Percentiles rank a stretch among this genome's conserved stretches.
These are phyloP conservation scores for Penicillium manginii DNA, from an alignment of 495 filamentous ascomycete genomes.

Conservation along the genomic window DNA sequence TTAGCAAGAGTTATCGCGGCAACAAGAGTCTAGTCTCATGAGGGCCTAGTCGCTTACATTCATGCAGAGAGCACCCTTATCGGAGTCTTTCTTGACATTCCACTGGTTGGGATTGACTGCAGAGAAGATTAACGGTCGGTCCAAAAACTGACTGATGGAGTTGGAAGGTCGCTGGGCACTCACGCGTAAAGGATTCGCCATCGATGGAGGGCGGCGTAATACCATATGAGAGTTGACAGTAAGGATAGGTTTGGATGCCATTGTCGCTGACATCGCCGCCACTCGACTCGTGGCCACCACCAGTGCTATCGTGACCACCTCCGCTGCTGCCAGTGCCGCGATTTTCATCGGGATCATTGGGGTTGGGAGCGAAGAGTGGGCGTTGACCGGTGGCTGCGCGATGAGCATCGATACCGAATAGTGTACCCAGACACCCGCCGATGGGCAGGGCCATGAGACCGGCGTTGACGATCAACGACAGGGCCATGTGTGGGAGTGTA, in stretches of 20 bases:
- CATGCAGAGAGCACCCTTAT: conserved; percentile 28
- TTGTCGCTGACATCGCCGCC: conserved; percentile 18
- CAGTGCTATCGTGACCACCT: conserved; percentile 17
- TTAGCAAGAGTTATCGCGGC: background rate
- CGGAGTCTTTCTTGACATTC: conserved; percentile 21
- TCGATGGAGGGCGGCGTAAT: conserved; percentile 25
- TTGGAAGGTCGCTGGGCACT: conserved; percentile 12
- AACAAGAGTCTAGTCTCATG: background rate
- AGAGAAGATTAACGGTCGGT: conserved; percentile 8
- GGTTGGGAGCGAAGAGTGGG: conserved; percentile 28
- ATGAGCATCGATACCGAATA: conserved; percentile 44
- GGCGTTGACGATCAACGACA: conserved; percentile 42
- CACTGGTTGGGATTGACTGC: conserved; percentile 42
- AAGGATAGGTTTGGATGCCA: conserved; percentile 17
- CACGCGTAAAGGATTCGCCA: conserved; percentile 29
- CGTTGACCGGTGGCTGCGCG: conserved; percentile 32
- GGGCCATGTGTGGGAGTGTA: conserved; percentile 18
- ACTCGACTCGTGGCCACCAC: conserved; percentile 17
- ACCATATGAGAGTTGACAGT: conserved; percentile 31
- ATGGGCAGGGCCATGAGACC: conserved; percentile 43
- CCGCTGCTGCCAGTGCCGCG: conserved; percentile 11
- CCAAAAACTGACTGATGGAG: background rate
- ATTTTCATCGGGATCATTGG: conserved; percentile 5
- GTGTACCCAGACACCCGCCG: conserved; percentile 39
- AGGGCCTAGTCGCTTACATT: conserved; percentile 25